Conservation (phyloP, 139 green algal genomes). For the Closterium sp. region DNA sequence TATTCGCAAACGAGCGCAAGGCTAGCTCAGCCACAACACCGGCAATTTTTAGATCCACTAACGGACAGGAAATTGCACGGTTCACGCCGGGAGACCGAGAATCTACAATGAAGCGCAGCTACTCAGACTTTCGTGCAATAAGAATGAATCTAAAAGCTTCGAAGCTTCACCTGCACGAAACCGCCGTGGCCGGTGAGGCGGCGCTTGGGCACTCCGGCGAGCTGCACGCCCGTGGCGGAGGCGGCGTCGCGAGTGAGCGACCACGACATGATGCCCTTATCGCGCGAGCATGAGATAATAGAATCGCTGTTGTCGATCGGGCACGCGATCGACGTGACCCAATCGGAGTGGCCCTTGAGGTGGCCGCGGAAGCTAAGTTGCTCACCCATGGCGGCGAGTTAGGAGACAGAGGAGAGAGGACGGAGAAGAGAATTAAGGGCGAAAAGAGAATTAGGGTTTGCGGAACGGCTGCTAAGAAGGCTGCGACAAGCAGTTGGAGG, state of each 20-base stretch:
- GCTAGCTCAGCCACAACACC: background rate
- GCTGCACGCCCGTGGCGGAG: constrained; percentile 1
- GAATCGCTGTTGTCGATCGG: constrained; percentile 91
- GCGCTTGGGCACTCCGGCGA: constrained; percentile 79
- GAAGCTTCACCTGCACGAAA: constrained; percentile 84
- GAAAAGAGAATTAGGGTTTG: background rate
- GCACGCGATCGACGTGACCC: constrained; percentile 90
- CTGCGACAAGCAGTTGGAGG: background rate
- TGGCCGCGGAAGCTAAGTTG: constrained; percentile 74
- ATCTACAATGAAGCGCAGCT: background rate
- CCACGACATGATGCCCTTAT: constrained; percentile 98
- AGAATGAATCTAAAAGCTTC: constrained; percentile 45
- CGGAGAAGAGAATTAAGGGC: background rate
- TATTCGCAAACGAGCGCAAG: background rate
- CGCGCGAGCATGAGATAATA: constrained; percentile 90
- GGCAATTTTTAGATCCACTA: background rate
- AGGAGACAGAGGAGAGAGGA: background rate
- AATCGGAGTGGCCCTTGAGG: constrained; percentile 66
- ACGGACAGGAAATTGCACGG: background rate
- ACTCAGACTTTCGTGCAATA: background rate
- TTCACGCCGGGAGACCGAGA: background rate
- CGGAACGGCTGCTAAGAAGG: background rate
- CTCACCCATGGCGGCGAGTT: constrained; percentile 62
- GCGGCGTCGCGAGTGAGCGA: constrained; percentile 77
- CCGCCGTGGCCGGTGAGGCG: constrained; percentile 78